These are phyloP conservation scores for Fusarium musae DNA, from an alignment of 2,329 filamentous ascomycete species.

Conservation along the genomic window DNA sequence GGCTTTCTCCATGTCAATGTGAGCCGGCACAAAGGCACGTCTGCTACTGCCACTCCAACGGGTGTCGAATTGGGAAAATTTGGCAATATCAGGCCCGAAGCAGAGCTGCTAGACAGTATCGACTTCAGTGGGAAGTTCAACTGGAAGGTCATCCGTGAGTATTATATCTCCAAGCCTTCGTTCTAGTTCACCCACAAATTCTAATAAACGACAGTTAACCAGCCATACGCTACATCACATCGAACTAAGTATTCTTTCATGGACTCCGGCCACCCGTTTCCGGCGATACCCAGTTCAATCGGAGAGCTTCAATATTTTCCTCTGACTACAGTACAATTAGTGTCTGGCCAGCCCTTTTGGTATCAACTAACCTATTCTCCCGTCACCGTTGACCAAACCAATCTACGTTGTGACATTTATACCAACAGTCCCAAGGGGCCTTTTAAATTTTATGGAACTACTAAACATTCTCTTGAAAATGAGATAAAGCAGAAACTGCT, in stretches of 20 bases:
- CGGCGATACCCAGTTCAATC: accelerated
- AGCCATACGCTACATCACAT: too few relatives aligned
- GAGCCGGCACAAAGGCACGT: background rate
- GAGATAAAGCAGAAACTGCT: background rate
- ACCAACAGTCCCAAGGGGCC: accelerated
- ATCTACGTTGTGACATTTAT: background rate
- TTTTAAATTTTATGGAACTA: too few relatives aligned
- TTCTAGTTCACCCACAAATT: accelerated
- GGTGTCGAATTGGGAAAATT: too few relatives aligned
- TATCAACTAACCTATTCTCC: background rate
- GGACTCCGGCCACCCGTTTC: accelerated
- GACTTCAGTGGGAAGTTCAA: background rate
- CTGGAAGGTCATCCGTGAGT: background rate
- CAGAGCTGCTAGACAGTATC: background rate
- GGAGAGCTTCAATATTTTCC: background rate
- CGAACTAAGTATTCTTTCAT: accelerated
- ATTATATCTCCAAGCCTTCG: accelerated
- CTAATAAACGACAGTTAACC: background rate
- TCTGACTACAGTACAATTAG: background rate
- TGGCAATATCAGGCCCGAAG: accelerated
- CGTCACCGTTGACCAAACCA: background rate
- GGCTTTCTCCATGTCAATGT: conserved; percentile 2
- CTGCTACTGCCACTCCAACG: accelerated
- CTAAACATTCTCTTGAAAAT: background rate
- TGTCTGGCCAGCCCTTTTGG: background rate